These are phyloP conservation scores for Aspergillus sp. DNA, from an alignment of 2,329 filamentous ascomycete genomes.

Conservation along the genomic window DNA sequence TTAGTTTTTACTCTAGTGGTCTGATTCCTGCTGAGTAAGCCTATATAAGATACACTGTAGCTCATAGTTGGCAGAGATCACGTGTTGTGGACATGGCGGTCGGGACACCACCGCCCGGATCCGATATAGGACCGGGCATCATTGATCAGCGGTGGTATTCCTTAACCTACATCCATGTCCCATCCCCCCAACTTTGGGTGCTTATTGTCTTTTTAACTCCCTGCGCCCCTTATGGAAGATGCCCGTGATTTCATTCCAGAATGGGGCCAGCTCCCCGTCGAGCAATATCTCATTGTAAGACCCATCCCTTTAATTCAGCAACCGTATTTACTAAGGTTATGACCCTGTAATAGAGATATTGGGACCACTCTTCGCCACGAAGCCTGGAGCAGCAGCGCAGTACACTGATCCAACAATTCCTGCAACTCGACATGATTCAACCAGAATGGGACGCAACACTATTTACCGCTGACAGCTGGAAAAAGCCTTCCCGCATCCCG, in stretches of 20 bases:
- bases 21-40: no score
- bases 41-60: no score
- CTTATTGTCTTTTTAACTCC: no score
- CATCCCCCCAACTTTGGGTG: no score
- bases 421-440: background rate
- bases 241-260: no score
- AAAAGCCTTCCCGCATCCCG: background rate
- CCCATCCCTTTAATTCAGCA: background rate
- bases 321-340: background rate
- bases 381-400: background rate
- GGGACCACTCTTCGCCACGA: background rate
- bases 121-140: no score
- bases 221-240: no score
- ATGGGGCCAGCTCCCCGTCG: background rate
- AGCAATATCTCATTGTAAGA: conserved; percentile 3
- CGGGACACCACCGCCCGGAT: no score
- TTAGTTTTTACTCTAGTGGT: no score
- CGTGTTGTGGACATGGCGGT: no score
- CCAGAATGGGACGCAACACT: background rate
- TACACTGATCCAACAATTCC: background rate
- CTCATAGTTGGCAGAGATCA: background rate
- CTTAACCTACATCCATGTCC: no score
- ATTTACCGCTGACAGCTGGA: background rate
- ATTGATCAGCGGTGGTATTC: no score
- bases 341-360: background rate